Base-by-base conservation (phyloP, 176 grass and related monocot species). In the Neostapfia colusana region DNA sequence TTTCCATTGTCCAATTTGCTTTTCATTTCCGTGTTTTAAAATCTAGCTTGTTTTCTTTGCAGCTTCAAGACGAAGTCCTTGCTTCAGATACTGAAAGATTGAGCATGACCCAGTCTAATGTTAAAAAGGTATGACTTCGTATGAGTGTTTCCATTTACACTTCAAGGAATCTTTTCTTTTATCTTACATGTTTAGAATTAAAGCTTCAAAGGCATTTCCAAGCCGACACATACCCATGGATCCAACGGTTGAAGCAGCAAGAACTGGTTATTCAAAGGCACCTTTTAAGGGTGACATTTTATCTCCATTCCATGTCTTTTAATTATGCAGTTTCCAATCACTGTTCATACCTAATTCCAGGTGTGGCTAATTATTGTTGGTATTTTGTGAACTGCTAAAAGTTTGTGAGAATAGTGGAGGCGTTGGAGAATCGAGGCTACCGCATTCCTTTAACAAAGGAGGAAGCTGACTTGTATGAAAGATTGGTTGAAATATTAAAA, bases 41-140 rank as follows among this genome's bases (percentile, higher is more conserved):
- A 48, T n/a, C 0, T 68, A 41, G 11, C 17, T 67, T 34, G 42
- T 72, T 78, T 44, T 69, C 10, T 37, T 37, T 84, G 35, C 86
- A 97, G 95, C 89, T 99, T 68, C 95, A 99, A 88, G 91, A 95
- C 85, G 95, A 95, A 92, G 95, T 99, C 69, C 81, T 99, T 85
- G 77, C 72, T 80, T 99, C 91, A 51, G 95, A 99, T 75, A 70
- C 95, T 42, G 87, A 92, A 27, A 92, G 95, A 73, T 73, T 99
- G 79, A 89, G 70, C 48, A 95, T 92, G 89, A 92, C 89, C 11
- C 91, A 92, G 42, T 70, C 87, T 56, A 95, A 99, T 86, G 95
- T 92, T 50, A 95, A 92, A 76, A 91, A 90, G 87, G 91, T 97
- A 75, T 61, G 31, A 55, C 16, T 65, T 70, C 61, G 46, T 76